These are phyloP conservation scores for Pleurotus cornucopiae DNA, from an alignment of 768 basidiomycete species.

Conservation along the genomic window DNA sequence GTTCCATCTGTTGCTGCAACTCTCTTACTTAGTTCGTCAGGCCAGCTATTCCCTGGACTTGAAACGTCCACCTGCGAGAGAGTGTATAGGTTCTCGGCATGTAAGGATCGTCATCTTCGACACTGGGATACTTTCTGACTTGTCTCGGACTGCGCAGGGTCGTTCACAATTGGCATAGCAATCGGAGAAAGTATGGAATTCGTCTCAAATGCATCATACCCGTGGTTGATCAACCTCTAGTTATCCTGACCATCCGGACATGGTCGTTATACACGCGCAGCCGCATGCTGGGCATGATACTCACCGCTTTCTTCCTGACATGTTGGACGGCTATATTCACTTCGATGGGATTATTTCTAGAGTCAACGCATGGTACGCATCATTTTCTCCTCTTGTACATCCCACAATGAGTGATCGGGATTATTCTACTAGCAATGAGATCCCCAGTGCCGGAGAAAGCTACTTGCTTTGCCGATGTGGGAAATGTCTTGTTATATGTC, in stretches of 20 bases:
- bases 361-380: background rate
- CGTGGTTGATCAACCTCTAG: background rate
- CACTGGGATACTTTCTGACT: background rate
- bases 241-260: conserved; percentile 4
- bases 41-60: background rate
- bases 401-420: no score
- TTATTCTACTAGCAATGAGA: background rate
- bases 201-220: no score
- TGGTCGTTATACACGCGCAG: background rate
- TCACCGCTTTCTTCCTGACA: background rate
- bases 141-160: background rate
- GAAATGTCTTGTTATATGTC: background rate
- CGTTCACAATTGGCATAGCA: background rate
- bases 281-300: background rate
- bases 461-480: background rate
- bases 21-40: background rate
- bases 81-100: background rate
- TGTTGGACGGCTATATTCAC: conserved; percentile 3
- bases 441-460: background rate
- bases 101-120: background rate
- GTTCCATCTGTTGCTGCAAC: background rate
- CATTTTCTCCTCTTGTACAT: background rate
- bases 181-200: conserved; percentile 1
- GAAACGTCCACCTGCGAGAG: background rate
- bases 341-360: conserved; percentile 2